phyloP scores from a whole-genome alignment of 805 yeast species.

The Zygosaccharomyces siamensis region DNA sequence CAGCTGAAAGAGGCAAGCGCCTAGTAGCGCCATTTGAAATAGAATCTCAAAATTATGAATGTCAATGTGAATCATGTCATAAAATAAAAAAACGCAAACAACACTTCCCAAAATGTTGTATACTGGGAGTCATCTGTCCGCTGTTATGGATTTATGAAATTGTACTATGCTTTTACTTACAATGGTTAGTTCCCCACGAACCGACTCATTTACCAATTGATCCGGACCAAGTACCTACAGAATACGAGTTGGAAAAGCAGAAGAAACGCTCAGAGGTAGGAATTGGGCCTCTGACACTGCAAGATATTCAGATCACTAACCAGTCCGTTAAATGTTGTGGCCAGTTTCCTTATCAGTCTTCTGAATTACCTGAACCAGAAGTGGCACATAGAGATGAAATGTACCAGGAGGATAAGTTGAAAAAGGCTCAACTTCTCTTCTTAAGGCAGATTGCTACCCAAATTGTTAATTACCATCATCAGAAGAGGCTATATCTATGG shows the following conservation, averaged over 20 bases:
- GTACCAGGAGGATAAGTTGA: background rate
- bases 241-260: constrained; percentile 19
- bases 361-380: background rate
- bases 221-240: constrained; percentile 29
- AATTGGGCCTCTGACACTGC: constrained; percentile 2
- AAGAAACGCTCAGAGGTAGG: constrained; percentile 8
- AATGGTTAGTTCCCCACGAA: constrained; percentile 22
- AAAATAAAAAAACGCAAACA: constrained; percentile 2
- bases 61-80: constrained; percentile 27
- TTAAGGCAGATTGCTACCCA: constrained; percentile 14
- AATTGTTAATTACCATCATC: constrained; percentile 18
- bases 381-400: background rate
- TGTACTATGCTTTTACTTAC: constrained; percentile 17
- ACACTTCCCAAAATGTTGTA: constrained; percentile 15
- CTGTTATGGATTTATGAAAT: constrained; percentile 21
- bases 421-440: constrained; percentile 6
- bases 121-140: constrained; percentile 26
- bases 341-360: background rate
- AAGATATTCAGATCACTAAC: constrained; percentile 10
- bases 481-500: constrained; percentile 10
- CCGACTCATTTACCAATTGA: constrained; percentile 20
- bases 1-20: constrained; percentile 3
- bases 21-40: constrained; percentile 19
- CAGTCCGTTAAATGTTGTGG: background rate
- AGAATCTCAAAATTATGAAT: constrained; percentile 11